These are phyloP conservation scores for Plasmodium coatneyi DNA, from an alignment of 169 alveolate species.

Conservation along the genomic window DNA sequence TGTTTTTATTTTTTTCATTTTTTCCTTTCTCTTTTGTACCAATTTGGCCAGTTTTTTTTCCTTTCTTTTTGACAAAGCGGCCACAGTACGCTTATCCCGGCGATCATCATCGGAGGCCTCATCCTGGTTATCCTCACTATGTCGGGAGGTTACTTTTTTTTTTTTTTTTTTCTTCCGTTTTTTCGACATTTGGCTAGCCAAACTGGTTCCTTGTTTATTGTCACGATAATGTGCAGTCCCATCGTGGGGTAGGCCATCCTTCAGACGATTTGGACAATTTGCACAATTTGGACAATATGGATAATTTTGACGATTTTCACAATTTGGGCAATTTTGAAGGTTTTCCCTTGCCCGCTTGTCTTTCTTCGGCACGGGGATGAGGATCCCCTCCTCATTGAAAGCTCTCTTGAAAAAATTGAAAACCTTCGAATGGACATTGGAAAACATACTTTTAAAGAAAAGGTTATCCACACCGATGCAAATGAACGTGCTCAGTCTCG, in stretches of 20 bases:
- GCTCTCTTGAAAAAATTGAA: slow-evolving; percentile 63
- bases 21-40: slow-evolving; percentile 15
- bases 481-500: slow-evolving; percentile 63
- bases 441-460: slow-evolving; percentile 50
- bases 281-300: no score
- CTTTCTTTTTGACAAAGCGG: neutral
- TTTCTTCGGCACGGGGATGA: neutral
- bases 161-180: neutral
- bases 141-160: neutral
- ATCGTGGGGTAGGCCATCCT: neutral
- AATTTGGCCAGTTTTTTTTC: slow-evolving; percentile 1
- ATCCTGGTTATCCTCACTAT: neutral
- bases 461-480: slow-evolving; percentile 66
- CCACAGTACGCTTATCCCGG: neutral
- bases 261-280: neutral
- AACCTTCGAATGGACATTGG: slow-evolving; percentile 41
- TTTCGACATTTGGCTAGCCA: neutral
- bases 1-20: slow-evolving; percentile 2
- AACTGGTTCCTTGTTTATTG: neutral
- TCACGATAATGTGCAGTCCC: neutral
- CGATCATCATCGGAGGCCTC: neutral
- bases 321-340: neutral
- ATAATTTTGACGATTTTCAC: neutral
- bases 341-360: neutral
- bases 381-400: slow-evolving; percentile 58